Evolutionary conservation across 2,329 filamentous ascomycete genomes (phyloP).

Genomic region (Coniella lustricola): DNA sequence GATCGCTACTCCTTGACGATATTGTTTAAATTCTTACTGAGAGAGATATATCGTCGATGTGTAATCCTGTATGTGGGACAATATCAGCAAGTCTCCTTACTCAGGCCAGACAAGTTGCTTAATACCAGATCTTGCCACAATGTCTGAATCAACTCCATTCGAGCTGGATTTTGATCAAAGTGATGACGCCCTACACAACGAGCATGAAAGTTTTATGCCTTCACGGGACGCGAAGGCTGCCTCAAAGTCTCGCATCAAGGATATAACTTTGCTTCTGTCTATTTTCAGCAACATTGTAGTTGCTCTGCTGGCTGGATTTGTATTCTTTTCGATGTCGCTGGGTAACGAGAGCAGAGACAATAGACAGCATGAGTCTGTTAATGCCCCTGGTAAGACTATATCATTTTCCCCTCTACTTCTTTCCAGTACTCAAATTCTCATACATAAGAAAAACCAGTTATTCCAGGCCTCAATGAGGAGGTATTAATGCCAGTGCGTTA

Average conservation of each 20-base stretch:
- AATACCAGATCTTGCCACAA: not conserved
- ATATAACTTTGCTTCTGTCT: not conserved
- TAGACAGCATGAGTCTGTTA: too few species aligned
- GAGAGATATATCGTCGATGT: too few species aligned
- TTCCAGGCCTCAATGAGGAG: not conserved
- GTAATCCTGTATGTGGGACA: too few species aligned
- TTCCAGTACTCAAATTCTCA: too few species aligned
- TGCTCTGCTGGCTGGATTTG: not conserved
- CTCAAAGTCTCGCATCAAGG: not conserved
- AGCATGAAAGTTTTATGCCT: not conserved
- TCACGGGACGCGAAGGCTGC: not conserved
- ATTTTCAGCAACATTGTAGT: not conserved
- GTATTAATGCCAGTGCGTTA: not conserved
- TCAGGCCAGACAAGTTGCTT: not conserved
- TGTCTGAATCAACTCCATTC: constrained; percentile 2
- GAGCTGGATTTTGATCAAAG: not conserved
- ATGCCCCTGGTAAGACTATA: too few species aligned
- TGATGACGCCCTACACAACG: not conserved
- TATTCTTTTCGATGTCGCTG: not conserved
- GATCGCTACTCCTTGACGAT: too few species aligned
- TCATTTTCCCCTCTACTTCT: too few species aligned
- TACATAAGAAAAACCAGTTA: not conserved
- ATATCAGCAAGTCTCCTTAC: too few species aligned
- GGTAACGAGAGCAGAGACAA: not conserved
- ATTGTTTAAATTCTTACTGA: too few species aligned